A percentile compares a stretch with the other conserved stretches of the same genome.
Evolutionary conservation across 352 stramenopile genomes (phyloP).

Genomic region (Phytophthora sansomeana): DNA sequence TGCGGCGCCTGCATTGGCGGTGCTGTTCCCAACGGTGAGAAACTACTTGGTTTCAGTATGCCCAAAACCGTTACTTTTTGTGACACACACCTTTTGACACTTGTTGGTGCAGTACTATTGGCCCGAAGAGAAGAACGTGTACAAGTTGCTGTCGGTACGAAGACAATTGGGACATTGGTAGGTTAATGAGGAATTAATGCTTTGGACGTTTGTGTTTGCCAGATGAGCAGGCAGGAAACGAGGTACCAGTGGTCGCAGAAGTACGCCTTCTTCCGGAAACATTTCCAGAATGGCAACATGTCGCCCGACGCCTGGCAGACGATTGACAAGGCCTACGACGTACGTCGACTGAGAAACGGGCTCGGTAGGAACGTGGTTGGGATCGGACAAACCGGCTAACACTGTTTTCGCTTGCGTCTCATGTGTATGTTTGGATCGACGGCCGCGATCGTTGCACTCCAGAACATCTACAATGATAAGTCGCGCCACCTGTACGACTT

Average conservation of each 20-base stretch:
- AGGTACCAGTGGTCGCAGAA: slow-evolving; percentile 68
- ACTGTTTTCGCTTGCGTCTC: slow-evolving; percentile 3
- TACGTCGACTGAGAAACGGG: slow-evolving; percentile 26
- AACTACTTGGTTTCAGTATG: neutral
- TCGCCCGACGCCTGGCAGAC: slow-evolving; percentile 52
- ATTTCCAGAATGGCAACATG: slow-evolving; percentile 61
- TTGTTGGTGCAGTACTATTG: slow-evolving; percentile 33
- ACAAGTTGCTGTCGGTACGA: slow-evolving; percentile 31
- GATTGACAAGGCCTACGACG: slow-evolving; percentile 73
- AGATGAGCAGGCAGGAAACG: slow-evolving; percentile 66
- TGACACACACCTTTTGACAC: too few relatives aligned
- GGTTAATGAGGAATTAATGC: too few relatives aligned
- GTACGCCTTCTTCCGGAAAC: slow-evolving; percentile 63
- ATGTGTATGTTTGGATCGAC: slow-evolving; percentile 6
- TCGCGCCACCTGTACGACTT: slow-evolving; percentile 67
- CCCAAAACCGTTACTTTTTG: too few relatives aligned
- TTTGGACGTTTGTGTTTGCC: neutral
- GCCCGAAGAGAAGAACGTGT: slow-evolving; percentile 44
- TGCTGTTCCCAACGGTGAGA: slow-evolving; percentile 49
- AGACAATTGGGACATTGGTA: neutral
- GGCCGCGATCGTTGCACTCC: neutral
- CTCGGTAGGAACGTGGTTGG: neutral
- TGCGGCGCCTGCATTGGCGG: slow-evolving; percentile 45
- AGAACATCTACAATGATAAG: slow-evolving; percentile 73
- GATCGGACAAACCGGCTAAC: slow-evolving; percentile 16